Conservation (phyloP, 768 basidiomycete genomes). For the Tricholoma hemisulphureum region DNA sequence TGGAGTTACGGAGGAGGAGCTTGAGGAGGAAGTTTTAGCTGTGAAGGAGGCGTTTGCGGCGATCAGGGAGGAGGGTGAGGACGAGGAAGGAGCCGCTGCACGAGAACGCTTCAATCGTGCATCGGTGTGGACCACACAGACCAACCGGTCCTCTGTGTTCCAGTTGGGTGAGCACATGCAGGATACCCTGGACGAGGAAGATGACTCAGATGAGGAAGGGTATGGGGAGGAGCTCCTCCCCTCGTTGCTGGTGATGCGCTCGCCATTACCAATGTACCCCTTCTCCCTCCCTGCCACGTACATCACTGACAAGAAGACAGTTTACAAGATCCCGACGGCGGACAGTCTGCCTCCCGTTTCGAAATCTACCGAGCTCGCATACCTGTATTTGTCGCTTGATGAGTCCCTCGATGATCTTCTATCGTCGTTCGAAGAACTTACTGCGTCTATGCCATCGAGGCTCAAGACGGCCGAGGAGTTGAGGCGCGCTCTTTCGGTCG, state of each 20-base stretch:
- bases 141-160: constrained; percentile 2
- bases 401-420: constrained; percentile 20
- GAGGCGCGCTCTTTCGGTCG: background rate
- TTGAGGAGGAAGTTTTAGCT: constrained; percentile 14
- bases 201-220: constrained; percentile 7
- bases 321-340: background rate
- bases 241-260: background rate
- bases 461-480: constrained; percentile 3
- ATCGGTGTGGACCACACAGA: constrained; percentile 17
- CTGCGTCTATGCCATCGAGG: constrained; percentile 12
- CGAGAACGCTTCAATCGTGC: constrained; percentile 17
- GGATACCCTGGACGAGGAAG: background rate
- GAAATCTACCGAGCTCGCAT: constrained; percentile 9
- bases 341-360: background rate
- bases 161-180: background rate
- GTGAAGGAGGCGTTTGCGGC: constrained; percentile 14
- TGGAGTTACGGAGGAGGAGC: constrained; percentile 4
- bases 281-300: constrained; percentile 1
- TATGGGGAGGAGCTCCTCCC: constrained; percentile 6
- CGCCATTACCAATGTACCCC: constrained; percentile 16
- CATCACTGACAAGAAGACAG: background rate
- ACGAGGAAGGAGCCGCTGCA: constrained; percentile 9
- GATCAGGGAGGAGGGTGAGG: constrained; percentile 3
- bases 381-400: constrained; percentile 12
- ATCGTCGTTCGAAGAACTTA: constrained; percentile 18